Evolutionary conservation across 2,329 filamentous ascomycete species (phyloP), one percentile per base, ranked within the genome.

Genomic region (Microsporum ferrugineum): DNA sequence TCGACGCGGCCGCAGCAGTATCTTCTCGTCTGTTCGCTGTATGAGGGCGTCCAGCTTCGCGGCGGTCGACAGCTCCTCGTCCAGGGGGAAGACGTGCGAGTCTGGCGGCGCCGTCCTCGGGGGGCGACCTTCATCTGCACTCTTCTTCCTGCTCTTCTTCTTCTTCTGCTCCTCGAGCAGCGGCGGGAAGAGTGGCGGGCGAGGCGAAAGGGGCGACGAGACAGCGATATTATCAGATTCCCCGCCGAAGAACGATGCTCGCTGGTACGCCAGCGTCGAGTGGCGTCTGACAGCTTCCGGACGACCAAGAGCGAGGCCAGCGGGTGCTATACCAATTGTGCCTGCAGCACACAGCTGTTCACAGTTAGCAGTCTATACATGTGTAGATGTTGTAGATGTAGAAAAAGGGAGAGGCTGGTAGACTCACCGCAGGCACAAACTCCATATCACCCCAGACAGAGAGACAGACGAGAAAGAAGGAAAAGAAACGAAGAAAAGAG

Each of bases 261-360:
- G 33, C 38, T 57, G 41, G 34, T 58, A 61, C 10, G 60, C 45
- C 7, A 60, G 58, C 29, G 62, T 51, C 17, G 62, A 61, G 51
- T 38, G 58, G 17, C 47, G 62, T 56, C 57, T 60, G 47, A 36
- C 56, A 63, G 70, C 72, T 67, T 79, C 75, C 61, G 77, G 76
- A 66, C 78, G 79, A 68, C 79, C 82, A 68, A 84, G 76, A 61
- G 80, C 80, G 65, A 83, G 76, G 63, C 84, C 83, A 62, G 82
- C 76, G 61, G 80, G 78, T 66, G 83, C 83, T 66, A 84, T 78
- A 71, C 81, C 82, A 73, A 84, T 76, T 68, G 82, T 84, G 76
- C 82, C 82, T 71, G 83, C 76, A 69, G 83, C 84, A 81, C 81
- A 84, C 68, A 86, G 79, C 82, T 85, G 71, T 71, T 34, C 12